Evolutionary conservation across 805 yeast species (phyloP).

Genomic region (Teunomyces lycoperdinae): DNA sequence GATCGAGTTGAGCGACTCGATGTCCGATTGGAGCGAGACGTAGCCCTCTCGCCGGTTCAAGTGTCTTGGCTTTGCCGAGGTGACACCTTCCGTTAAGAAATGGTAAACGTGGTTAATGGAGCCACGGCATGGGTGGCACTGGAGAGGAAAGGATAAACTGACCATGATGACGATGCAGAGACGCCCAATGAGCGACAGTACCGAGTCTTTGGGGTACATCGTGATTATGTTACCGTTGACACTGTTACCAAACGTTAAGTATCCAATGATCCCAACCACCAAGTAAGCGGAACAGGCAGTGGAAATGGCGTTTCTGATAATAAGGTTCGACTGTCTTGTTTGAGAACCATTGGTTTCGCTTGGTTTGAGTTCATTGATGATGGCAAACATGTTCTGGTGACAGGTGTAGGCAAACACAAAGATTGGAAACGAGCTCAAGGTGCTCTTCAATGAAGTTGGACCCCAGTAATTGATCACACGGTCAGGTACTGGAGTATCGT

Average conservation of each 20-base stretch:
- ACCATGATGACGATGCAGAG: slow-evolving; percentile 69
- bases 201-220: slow-evolving; percentile 56
- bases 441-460: slow-evolving; percentile 37
- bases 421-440: slow-evolving; percentile 65
- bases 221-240: slow-evolving; percentile 67
- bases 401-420: slow-evolving; percentile 80
- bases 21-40: slow-evolving; percentile 25
- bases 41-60: slow-evolving; percentile 21
- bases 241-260: slow-evolving; percentile 66
- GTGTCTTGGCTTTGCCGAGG: slow-evolving; percentile 21
- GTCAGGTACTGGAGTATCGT: slow-evolving; percentile 16
- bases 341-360: slow-evolving; percentile 34
- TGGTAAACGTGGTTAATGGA: slow-evolving; percentile 64
- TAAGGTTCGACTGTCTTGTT: slow-evolving; percentile 47
- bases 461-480: slow-evolving; percentile 31
- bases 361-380: slow-evolving; percentile 62
- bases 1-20: slow-evolving; percentile 18
- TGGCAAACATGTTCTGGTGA: slow-evolving; percentile 76
- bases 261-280: slow-evolving; percentile 66
- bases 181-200: slow-evolving; percentile 53
- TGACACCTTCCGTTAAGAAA: slow-evolving; percentile 40
- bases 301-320: slow-evolving; percentile 51
- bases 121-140: slow-evolving; percentile 79
- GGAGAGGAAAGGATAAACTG: slow-evolving; percentile 69
- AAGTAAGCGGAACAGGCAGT: slow-evolving; percentile 58